Evolutionary conservation across 1,139 yeast species (phyloP).

Genomic region (Hanseniaspora sp.): DNA sequence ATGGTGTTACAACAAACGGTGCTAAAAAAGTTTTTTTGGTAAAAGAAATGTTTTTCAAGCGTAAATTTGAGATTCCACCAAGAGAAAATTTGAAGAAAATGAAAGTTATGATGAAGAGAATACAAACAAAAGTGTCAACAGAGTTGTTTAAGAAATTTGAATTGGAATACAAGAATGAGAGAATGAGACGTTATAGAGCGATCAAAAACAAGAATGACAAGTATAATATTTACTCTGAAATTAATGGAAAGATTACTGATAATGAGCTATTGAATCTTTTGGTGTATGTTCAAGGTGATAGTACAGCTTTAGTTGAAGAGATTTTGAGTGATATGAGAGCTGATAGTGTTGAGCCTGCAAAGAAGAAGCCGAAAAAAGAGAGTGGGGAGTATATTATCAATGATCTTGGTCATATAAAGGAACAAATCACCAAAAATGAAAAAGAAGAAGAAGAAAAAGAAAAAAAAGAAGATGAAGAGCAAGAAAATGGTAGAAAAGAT

Average conservation of each 20-base stretch:
- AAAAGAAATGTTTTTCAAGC: constrained; percentile 15
- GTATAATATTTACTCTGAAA: neutral
- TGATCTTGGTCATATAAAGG: neutral
- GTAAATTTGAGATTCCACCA: constrained; percentile 7
- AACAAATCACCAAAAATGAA: neutral
- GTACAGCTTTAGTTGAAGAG: constrained; percentile 4
- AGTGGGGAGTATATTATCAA: neutral
- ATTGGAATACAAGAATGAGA: constrained; percentile 47
- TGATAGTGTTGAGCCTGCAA: neutral
- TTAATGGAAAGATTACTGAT: constrained; percentile 12
- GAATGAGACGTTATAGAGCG: constrained; percentile 79
- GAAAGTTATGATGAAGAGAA: constrained; percentile 22
- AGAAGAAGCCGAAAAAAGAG: neutral
- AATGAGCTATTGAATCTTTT: constrained; percentile 13
- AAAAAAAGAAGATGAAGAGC: neutral
- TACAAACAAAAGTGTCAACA: constrained; percentile 25
- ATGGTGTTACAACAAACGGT: neutral
- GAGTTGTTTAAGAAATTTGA: constrained; percentile 56
- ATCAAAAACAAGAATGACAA: neutral
- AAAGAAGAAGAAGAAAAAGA: neutral
- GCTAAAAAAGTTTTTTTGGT: neutral
- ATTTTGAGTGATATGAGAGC: constrained; percentile 12
- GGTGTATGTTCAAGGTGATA: constrained; percentile 14
- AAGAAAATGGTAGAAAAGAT: neutral
- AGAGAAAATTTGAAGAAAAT: constrained; percentile 9